Evolutionary conservation across 2,329 filamentous ascomycete species (phyloP), one percentile per base, ranked within the genome.

Genomic region (Hysterium pulicare): DNA sequence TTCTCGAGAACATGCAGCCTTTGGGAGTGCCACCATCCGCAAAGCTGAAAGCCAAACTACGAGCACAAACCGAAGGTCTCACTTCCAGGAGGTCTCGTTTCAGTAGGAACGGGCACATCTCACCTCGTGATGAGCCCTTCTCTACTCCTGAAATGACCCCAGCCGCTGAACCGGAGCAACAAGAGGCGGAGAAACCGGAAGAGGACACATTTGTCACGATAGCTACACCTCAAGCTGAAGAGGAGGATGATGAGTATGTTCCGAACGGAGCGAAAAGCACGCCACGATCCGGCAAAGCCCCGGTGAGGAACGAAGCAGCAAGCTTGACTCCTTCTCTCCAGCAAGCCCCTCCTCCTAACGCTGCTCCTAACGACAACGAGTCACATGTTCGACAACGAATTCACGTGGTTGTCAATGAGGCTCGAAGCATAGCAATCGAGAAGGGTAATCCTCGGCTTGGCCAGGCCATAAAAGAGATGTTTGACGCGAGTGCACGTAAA

Each of bases 1-100:
- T 94, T 15, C 73, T 94, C 45, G 84, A 87, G 66, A 84, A 84
- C 57, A 95, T 95, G 90, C 83, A 83, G 40, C 84, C 90, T 20
- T 71, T 95, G 42, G 90, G 90, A 31, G 77, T 82, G 41, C 74
- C 83, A 53, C 90, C 90, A 10, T 76, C 75, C 17, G 69, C 76
- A 36, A 77, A 81, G 61, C 72, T 82, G 51, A 81, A 82, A 69
- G 71, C 73, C 47, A 73, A 76, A 51, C 63, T 75, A 45, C 77
- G 73, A 57, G 61, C 64, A 22, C n/a, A n/a, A n/a, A n/a, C n/a
- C n/a, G 68, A 72, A 38, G 67, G 65, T 34, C 62, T 66, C 17
- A 38, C 51, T 33, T 47, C 51, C 40, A 49, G 69, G 39, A 69
- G 71, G 41, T 66, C 64, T 20, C 54, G 66, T 23, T 45, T 71